A percentile compares a stretch with the other conserved stretches of the same genome.
These are phyloP conservation scores for Talaromyces rugulosus DNA, from an alignment of 2,329 filamentous ascomycete species.

Conservation along the genomic window DNA sequence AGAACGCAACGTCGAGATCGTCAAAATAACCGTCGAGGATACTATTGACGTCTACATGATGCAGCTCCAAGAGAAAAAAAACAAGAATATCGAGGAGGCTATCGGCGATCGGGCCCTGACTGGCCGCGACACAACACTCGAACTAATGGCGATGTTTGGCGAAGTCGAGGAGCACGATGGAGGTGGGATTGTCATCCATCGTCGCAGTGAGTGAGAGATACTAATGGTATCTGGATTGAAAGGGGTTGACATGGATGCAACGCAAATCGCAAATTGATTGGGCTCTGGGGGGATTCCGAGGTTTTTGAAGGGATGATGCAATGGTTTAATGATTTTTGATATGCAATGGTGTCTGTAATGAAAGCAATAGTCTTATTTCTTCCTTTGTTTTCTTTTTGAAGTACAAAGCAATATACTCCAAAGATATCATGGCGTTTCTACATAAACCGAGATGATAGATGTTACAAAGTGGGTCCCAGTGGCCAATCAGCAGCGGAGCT, in stretches of 20 bases:
- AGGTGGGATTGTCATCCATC: slow-evolving; percentile 4
- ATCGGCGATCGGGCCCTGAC: slow-evolving; percentile 21
- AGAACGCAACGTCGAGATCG: slow-evolving; percentile 53
- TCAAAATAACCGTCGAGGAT: slow-evolving; percentile 52
- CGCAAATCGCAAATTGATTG: neutral
- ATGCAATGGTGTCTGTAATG: neutral
- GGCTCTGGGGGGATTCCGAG: neutral
- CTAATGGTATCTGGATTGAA: neutral
- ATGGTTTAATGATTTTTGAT: no score
- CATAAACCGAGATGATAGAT: neutral
- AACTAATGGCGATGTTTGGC: slow-evolving; percentile 26
- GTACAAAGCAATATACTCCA: neutral
- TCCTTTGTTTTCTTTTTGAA: neutral
- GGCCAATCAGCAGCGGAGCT: slow-evolving; percentile 5
- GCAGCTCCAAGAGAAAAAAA: slow-evolving; percentile 54
- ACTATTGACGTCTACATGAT: slow-evolving; percentile 58
- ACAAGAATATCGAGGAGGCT: slow-evolving; percentile 17
- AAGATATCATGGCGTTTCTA: neutral
- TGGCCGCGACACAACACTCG: slow-evolving; percentile 13
- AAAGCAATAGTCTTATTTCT: neutral
- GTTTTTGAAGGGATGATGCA: neutral
- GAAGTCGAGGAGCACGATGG: slow-evolving; percentile 12
- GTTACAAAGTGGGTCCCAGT: neutral
- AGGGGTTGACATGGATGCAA: neutral
- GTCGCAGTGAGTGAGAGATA: neutral